Percentiles rank a stretch among this genome's conserved stretches.
Evolutionary conservation across 2,329 filamentous ascomycete species (phyloP).

Genomic region (Fusarium pininemorale): DNA sequence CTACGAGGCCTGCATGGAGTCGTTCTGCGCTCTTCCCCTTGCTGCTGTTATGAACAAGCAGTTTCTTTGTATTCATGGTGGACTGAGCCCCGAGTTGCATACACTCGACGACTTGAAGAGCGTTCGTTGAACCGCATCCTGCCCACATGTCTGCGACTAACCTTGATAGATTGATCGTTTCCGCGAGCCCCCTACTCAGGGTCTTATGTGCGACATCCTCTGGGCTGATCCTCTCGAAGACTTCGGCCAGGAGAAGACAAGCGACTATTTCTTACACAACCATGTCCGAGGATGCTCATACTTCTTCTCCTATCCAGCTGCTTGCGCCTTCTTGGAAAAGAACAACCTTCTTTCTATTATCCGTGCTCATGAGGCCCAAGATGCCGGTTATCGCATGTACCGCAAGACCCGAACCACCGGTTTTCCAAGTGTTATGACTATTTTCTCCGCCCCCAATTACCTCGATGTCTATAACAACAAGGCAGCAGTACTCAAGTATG

Average conservation of each 20-base stretch:
- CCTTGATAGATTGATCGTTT: constrained; percentile 86
- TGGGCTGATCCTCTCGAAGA: constrained; percentile 99
- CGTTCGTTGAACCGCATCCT: constrained; percentile 59
- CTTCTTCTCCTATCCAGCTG: constrained; percentile 98
- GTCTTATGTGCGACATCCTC: constrained; percentile 98
- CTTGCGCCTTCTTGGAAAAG: constrained; percentile 97
- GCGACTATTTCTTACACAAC: constrained; percentile 97
- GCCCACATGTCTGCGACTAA: constrained; percentile 16
- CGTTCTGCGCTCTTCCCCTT: constrained; percentile 92
- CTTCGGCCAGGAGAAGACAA: constrained; percentile 98
- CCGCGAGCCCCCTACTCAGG: constrained; percentile 95
- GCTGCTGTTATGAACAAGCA: constrained; percentile 99
- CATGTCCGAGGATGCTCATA: constrained; percentile 98
- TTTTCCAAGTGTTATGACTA: constrained; percentile 99
- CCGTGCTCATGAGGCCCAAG: constrained; percentile 96
- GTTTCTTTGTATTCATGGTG: constrained; percentile 97
- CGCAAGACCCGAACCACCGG: constrained; percentile 97
- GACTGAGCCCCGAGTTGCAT: constrained; percentile 93
- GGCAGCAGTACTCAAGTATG: constrained; percentile 97
- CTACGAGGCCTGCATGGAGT: constrained; percentile 98
- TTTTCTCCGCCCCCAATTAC: constrained; percentile 99
- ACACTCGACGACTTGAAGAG: constrained; percentile 93
- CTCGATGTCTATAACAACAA: constrained; percentile 99
- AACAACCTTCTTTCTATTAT: constrained; percentile 98
- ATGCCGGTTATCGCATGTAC: constrained; percentile 99